Conservation (phyloP, 106 monocot species). For the Apostasia shenzhenica region DNA sequence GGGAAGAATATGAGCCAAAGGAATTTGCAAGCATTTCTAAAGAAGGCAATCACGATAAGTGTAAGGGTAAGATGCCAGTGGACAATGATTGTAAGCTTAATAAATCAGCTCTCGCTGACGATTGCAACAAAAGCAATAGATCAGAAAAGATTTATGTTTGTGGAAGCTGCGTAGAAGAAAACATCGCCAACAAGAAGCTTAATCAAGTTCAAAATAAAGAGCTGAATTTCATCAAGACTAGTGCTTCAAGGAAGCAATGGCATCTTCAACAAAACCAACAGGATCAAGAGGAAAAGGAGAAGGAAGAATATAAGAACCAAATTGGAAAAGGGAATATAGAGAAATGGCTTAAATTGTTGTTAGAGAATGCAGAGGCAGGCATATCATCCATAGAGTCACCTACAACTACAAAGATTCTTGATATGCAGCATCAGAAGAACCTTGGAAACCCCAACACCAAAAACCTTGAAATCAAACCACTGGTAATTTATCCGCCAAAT, state of each 20-base stretch:
- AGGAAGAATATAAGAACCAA: slow-evolving; percentile 29
- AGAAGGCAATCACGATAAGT: slow-evolving; percentile 7
- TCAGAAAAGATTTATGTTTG: not conserved
- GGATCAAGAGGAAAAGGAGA: slow-evolving; percentile 10
- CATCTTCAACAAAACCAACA: not conserved
- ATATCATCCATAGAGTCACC: not conserved
- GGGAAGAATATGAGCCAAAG: not conserved
- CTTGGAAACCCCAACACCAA: slow-evolving; percentile 16
- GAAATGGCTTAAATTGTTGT: slow-evolving; percentile 60
- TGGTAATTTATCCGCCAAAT: not conserved
- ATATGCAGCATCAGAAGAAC: not conserved
- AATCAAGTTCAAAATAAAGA: slow-evolving; percentile 12
- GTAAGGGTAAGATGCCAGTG: not conserved
- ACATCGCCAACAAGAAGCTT: not conserved
- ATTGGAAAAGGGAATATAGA: slow-evolving; percentile 69
- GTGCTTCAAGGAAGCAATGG: not conserved
- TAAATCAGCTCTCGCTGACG: not conserved
- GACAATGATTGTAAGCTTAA: not conserved
- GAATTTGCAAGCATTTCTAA: not conserved
- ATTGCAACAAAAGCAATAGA: not conserved
- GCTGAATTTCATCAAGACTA: slow-evolving; percentile 1
- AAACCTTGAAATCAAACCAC: slow-evolving; percentile 9
- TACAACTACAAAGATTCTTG: not conserved
- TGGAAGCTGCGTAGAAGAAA: slow-evolving; percentile 3
- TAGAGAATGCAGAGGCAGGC: slow-evolving; percentile 36